These are phyloP conservation scores for Punica granatum DNA, from an alignment of 345 rosid genomes.

Conservation along the genomic window DNA sequence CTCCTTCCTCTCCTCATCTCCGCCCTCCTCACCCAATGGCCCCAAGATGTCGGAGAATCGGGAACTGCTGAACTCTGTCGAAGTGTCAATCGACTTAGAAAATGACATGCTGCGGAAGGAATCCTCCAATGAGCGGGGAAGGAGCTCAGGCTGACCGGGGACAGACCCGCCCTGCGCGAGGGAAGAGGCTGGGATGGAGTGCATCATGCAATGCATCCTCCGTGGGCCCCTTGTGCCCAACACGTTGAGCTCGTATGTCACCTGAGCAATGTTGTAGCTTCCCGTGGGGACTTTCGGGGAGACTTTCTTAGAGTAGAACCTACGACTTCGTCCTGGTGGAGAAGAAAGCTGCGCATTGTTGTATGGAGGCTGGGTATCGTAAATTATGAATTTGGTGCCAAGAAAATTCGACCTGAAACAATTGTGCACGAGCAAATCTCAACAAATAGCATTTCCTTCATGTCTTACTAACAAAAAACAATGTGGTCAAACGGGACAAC, in stretches of 20 bases:
- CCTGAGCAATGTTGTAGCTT: conserved; percentile 80
- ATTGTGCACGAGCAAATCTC: conserved; percentile 6
- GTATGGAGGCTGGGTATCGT: conserved; percentile 90
- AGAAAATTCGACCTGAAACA: conserved; percentile 80
- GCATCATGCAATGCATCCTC: conserved; percentile 85
- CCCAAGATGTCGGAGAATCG: conserved; percentile 71
- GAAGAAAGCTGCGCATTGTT: conserved; percentile 46
- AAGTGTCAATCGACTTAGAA: conserved; percentile 58
- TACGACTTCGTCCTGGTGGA: conserved; percentile 74
- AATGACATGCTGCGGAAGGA: conserved; percentile 82
- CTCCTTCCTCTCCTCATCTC: conserved; percentile 57
- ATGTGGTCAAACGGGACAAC: not conserved
- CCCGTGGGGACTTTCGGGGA: conserved; percentile 87
- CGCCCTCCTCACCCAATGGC: conserved; percentile 27
- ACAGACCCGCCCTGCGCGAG: conserved; percentile 67
- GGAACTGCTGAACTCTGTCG: conserved; percentile 76
- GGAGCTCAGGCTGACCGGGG: conserved; percentile 80
- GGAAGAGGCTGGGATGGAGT: conserved; percentile 70
- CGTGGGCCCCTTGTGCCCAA: conserved; percentile 94
- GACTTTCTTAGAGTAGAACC: conserved; percentile 76
- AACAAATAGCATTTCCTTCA: not conserved
- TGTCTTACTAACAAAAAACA: not conserved
- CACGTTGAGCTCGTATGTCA: conserved; percentile 81
- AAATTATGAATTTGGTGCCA: conserved; percentile 79
- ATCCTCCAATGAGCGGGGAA: conserved; percentile 69